Evolutionary conservation across 78 protist genomes (phyloP), one percentile per base, ranked within the genome.

Genomic region (Dictyostelium capitatum): DNA sequence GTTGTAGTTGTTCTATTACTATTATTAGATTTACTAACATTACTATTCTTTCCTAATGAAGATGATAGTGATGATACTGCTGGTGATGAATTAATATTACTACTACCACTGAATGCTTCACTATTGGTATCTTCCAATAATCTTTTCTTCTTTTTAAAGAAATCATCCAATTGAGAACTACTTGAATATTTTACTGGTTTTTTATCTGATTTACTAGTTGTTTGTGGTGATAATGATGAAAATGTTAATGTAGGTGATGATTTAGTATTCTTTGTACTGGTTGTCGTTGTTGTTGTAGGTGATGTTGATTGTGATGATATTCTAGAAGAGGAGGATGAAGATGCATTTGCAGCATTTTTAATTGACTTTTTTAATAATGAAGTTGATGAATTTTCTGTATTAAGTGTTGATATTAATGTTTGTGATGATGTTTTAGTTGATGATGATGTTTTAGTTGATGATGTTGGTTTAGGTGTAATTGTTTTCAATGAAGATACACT

Each of bases 141-240:
- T 17, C 75, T 67, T 32, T 67, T 67, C 30, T 67, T 67, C n/a
- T 32, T 67, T 32, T 14, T 67, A 67, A 67, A 32, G 75, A 67
- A 67, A 67, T 67, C 75, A 17, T 5, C 17, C 7, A 67, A 67
- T 32, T 67, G 48, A 4, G 75, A 30, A 67, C 50, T 32, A 67
- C 48, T 67, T 67, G 75, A 67, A 32, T 25, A 67, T 62, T 62
- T 62, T 25, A 3, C 37, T 9, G n/a, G 12, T 62, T 14, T 8
- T 25, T 11, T 10, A 1, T 62, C 28, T 20, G 70, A 0, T 62
- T 62, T 62, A 25, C 8, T 11, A 19, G n/a, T 62, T 62, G n/a
- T 30, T 23, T 2, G 4, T 3, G 70, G 70, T 25, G 41, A 62
- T 11, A 9, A n/a, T 7, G 30, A 19, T n/a, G 23, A 15, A 37